These are phyloP conservation scores for Talaromyces sp. DNA, from an alignment of 2,329 filamentous ascomycete species.

Conservation along the genomic window DNA sequence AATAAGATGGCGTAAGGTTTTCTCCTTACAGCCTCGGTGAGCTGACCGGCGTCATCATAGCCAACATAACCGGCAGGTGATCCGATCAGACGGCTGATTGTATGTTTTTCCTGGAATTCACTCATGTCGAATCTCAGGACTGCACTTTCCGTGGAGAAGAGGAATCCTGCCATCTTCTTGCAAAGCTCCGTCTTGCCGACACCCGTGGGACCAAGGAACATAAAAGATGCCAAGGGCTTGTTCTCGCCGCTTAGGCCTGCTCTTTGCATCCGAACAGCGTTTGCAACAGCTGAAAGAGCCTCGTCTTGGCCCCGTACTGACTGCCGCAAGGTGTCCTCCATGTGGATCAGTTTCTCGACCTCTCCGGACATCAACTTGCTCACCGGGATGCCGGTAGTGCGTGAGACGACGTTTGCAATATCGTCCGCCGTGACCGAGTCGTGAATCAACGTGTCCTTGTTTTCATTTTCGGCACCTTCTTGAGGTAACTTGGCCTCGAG, in stretches of 20 bases:
- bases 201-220: conserved; percentile 95
- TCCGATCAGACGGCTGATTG: conserved; percentile 87
- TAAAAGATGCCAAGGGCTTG: conserved; percentile 87
- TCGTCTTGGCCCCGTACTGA: conserved; percentile 92
- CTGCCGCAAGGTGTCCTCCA: conserved; percentile 85
- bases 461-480: conserved; percentile 59
- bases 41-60: conserved; percentile 92
- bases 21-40: conserved; percentile 89
- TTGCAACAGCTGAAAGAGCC: conserved; percentile 82
- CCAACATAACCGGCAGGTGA: conserved; percentile 93
- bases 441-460: conserved; percentile 68
- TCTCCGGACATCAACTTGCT: conserved; percentile 90
- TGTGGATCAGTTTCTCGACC: conserved; percentile 89
- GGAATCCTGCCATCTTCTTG: conserved; percentile 89
- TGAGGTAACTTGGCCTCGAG: conserved; percentile 77
- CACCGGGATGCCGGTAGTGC: conserved; percentile 88
- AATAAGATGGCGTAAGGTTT: conserved; percentile 94
- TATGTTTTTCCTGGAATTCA: conserved; percentile 97
- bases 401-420: conserved; percentile 86
- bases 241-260: conserved; percentile 91
- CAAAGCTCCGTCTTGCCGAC: conserved; percentile 97
- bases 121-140: conserved; percentile 97
- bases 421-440: conserved; percentile 95
- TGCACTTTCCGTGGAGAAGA: conserved; percentile 88
- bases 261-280: conserved; percentile 90